Base-by-base conservation (phyloP, 768 basidiomycete species). In the Rickenella mellea region DNA sequence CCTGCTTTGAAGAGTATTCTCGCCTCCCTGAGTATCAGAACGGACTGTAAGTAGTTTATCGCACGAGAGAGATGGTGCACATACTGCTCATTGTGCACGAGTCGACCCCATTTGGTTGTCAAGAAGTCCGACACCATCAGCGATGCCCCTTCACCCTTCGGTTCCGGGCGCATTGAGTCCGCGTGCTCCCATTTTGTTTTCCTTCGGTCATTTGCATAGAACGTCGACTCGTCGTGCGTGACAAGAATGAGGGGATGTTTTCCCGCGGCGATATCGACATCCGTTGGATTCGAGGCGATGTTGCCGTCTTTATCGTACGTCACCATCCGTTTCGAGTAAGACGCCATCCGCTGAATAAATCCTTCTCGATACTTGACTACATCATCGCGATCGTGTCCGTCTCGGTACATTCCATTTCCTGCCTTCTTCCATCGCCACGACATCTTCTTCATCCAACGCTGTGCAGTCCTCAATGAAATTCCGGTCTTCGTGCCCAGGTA, bases 201-300 rank as follows among this genome's bases (percentile, higher is more conserved):
- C n/a, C 36, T 24, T 9, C 48, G 52, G 52, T 69, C 58, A 49
- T 71, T 56, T 31, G 64, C 55, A 40, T 71, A 66, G 1, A 57
- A 56, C 2, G 62, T 67, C 60, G 66, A 68, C 45, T 70, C 62
- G 47, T 68, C 42, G 62, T 68, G 29, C 51, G 55, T 37, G 48
- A 45, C 12, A 57, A 50, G 37, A 15, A 58, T 54, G 10, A 52
- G 29, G 3, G 32, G 39, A 6, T 24, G 40, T 20, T 46, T n/a
- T n/a, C n/a, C n/a, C n/a, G n/a, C n/a, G n/a, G n/a, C 43, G 24
- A 64, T 63, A 32, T 42, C 49, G 9, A 43, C 46, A 43, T 33
- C 14, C 20, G 41, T 31, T 14, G 12, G 12, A 39, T 10, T 27
- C 4, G 27, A n/a, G 25, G 40, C 14, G 29, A 54, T 36, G 3